phyloP scores from a whole-genome alignment of 2,329 filamentous ascomycete species.

The Coniochaeta sp. region DNA sequence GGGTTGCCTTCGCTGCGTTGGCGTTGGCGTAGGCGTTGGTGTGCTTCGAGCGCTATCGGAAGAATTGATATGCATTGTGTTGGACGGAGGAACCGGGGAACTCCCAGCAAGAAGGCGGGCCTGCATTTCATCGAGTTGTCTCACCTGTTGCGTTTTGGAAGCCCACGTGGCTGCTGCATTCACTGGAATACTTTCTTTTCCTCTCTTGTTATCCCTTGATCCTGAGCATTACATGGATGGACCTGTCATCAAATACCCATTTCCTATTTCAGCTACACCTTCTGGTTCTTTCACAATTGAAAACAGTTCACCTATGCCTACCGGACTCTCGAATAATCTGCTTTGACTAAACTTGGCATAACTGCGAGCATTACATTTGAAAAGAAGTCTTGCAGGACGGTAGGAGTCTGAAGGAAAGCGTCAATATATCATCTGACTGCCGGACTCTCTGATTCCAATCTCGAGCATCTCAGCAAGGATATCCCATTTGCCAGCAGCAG shows the following conservation, averaged over 20 bases:
- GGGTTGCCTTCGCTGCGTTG: neutral
- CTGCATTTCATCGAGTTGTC: neutral
- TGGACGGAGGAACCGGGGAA: neutral
- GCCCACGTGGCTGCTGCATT: neutral
- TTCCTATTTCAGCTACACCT: neutral
- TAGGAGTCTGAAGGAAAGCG: neutral
- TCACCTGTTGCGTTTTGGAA: neutral
- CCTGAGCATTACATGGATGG: neutral
- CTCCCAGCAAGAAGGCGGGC: neutral
- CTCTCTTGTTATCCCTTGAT: neutral
- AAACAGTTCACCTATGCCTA: neutral
- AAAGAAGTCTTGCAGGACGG: neutral
- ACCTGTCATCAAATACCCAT: slow-evolving; percentile 1
- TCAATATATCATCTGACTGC: neutral
- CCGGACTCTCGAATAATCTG: neutral
- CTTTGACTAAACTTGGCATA: neutral
- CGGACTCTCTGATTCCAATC: slow-evolving; percentile 16
- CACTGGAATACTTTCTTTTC: neutral
- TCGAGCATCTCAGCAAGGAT: slow-evolving; percentile 75
- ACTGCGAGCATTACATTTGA: neutral
- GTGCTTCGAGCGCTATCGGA: no score
- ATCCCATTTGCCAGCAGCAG: slow-evolving; percentile 60
- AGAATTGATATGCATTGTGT: neutral
- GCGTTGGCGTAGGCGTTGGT: no score
- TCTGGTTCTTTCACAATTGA: neutral